A percentile compares a stretch with the other conserved stretches of the same genome.
Evolutionary conservation across 495 filamentous ascomycete genomes (phyloP).

Genomic region (Hyaloscypha bicolor): DNA sequence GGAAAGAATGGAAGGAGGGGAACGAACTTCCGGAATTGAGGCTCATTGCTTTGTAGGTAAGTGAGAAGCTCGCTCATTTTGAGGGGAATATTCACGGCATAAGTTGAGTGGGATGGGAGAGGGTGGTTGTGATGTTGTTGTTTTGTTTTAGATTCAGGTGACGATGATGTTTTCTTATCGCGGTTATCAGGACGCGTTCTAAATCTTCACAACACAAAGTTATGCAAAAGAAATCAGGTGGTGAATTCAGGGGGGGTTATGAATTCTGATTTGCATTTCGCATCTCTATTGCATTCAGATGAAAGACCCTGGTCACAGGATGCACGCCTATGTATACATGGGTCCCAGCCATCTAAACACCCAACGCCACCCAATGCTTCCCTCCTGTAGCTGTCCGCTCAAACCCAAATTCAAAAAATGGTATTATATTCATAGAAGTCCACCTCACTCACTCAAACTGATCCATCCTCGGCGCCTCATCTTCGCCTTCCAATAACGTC

Average conservation of each 20-base stretch:
- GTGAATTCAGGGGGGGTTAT: neutral
- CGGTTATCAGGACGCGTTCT: slow-evolving; percentile 11
- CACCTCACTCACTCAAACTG: slow-evolving; percentile 40
- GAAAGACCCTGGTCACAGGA: neutral
- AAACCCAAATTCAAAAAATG: slow-evolving; percentile 13
- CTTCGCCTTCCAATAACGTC: slow-evolving; percentile 13
- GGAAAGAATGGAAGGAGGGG: neutral
- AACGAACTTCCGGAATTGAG: slow-evolving; percentile 64
- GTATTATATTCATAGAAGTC: slow-evolving; percentile 16
- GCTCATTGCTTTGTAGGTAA: slow-evolving; percentile 63
- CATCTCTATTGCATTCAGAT: neutral
- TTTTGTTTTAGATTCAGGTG: neutral
- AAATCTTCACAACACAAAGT: slow-evolving; percentile 8
- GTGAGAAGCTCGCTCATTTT: slow-evolving; percentile 61
- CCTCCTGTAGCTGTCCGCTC: slow-evolving; percentile 19
- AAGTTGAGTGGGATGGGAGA: neutral
- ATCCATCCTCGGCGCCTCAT: slow-evolving; percentile 36
- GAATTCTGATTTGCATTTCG: neutral
- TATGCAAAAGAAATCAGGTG: neutral
- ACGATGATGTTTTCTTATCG: slow-evolving; percentile 9
- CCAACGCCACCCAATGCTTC: slow-evolving; percentile 25
- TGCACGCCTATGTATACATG: slow-evolving; percentile 16
- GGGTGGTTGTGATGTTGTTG: neutral
- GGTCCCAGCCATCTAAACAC: slow-evolving; percentile 20
- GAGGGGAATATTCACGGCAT: neutral